These are phyloP conservation scores for Rhytidhysteron rufulum DNA, from an alignment of 2,329 filamentous ascomycete genomes.

Conservation along the genomic window DNA sequence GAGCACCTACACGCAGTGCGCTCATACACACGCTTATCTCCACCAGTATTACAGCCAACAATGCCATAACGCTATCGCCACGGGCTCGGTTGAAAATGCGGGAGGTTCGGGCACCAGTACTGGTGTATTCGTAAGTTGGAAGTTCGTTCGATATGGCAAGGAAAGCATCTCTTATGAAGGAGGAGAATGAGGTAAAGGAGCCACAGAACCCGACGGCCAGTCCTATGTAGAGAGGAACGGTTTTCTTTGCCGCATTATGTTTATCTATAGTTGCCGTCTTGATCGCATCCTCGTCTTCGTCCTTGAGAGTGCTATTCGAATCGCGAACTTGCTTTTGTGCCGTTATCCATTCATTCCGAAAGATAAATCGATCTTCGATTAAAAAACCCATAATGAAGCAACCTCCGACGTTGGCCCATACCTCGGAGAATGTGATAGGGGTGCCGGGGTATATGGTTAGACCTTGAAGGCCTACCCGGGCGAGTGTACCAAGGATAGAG, in stretches of 20 bases:
- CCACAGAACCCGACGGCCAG: conserved; percentile 82
- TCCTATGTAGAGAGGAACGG: conserved; percentile 77
- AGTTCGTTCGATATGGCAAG: conserved; percentile 71
- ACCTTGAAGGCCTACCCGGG: conserved; percentile 73
- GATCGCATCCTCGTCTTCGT: conserved; percentile 42
- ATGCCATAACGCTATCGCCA: conserved; percentile 79
- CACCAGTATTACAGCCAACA: conserved; percentile 69
- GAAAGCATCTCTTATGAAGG: conserved; percentile 73
- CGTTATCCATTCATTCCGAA: conserved; percentile 63
- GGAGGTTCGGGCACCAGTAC: conserved; percentile 51
- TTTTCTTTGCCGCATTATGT: conserved; percentile 57
- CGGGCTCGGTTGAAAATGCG: conserved; percentile 59
- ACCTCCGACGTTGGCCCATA: conserved; percentile 87
- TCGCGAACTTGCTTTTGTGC: conserved; percentile 32
- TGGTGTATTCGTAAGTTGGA: conserved; percentile 8
- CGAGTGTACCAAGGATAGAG: conserved; percentile 77
- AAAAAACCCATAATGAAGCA: conserved; percentile 83
- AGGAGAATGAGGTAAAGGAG: conserved; percentile 81
- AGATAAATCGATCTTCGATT: conserved; percentile 71
- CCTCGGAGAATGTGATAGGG: conserved; percentile 66
- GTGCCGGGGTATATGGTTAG: conserved; percentile 76
- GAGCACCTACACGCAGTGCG: conserved; percentile 69
- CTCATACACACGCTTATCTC: conserved; percentile 68
- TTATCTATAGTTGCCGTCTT: conserved; percentile 37
- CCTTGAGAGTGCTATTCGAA: conserved; percentile 10